Conservation (phyloP, 2,329 filamentous ascomycete genomes). For the Trichoderma sp. region DNA sequence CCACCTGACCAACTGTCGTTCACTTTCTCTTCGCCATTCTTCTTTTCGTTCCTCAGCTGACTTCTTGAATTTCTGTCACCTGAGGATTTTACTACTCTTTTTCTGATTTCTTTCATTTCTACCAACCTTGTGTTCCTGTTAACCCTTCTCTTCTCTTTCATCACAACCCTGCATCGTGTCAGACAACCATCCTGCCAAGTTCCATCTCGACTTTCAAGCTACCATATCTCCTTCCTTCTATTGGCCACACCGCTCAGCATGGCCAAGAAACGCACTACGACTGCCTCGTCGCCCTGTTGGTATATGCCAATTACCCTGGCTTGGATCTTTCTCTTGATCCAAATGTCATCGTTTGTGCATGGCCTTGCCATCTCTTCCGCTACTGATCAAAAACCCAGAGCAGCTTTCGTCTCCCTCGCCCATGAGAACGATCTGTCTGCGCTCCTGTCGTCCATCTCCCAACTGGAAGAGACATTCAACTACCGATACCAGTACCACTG, state of each 20-base stretch:
- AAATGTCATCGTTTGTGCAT: slow-evolving; percentile 23
- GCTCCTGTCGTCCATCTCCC: slow-evolving; percentile 48
- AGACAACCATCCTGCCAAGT: neutral
- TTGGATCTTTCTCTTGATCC: slow-evolving; percentile 25
- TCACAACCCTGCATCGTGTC: neutral
- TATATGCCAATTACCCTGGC: slow-evolving; percentile 15
- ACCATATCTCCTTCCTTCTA: neutral
- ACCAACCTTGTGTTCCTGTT: slow-evolving; percentile 3
- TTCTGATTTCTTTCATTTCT: neutral
- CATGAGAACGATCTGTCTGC: slow-evolving; percentile 32
- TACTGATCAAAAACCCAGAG: slow-evolving; percentile 29
- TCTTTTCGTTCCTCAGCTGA: slow-evolving; percentile 17
- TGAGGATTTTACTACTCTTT: neutral
- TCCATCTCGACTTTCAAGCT: neutral
- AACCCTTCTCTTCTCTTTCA: neutral
- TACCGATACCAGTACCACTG: slow-evolving; percentile 80
- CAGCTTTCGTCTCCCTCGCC: slow-evolving; percentile 34
- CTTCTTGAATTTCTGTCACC: slow-evolving; percentile 7
- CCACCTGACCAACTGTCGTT: slow-evolving; percentile 9
- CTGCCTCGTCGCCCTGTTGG: neutral
- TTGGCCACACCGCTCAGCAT: slow-evolving; percentile 20
- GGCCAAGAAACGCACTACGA: slow-evolving; percentile 16
- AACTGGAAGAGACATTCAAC: slow-evolving; percentile 63
- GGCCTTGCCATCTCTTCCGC: slow-evolving; percentile 21
- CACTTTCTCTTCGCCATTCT: slow-evolving; percentile 8